Evolutionary conservation across 129 eudicot species (phyloP), one percentile per base, ranked within the genome.

Genomic region (Kitagawia praeruptora): DNA sequence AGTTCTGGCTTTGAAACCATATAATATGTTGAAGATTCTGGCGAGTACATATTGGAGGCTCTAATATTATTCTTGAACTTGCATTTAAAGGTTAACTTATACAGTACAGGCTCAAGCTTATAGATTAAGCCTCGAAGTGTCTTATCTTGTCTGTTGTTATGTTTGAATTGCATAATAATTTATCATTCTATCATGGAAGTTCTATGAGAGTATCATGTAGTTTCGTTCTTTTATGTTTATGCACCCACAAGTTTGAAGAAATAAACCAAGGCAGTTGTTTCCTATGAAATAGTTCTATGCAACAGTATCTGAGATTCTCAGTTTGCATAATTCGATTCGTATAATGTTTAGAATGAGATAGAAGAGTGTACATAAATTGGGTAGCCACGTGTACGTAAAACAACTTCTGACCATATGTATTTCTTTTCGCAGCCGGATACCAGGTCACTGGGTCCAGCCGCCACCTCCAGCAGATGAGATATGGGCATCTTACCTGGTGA

Each of bases 361-460:
- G 61, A 23, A 23, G 66, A 21, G 66, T 31, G 2, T 23, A 23
- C 18, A 53, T 54, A 4, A 0, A 7, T 10, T 12, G 34, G 15
- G 69, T 3, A n/a, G 69, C 34, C 15, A 54, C 63, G 10, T 61
- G 69, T n/a, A 58, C 14, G 21, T 58, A 58, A 23, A 58, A 23
- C 27, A 34, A 10, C 56, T 4, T 75, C 25, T 75, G 77, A 75
- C 51, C 25, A 27, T 27, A 34, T 16, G 38, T 45, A 61, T 38
- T 39, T 40, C 31, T 46, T 80, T 61, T 80, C 83, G 81, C 93
- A 95, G 97, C 86, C 93, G 98, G 74, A 95, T 95, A 81, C 98
- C 98, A 12, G 97, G 97, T 45, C 98, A 95, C 77, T 95, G 98
- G 98, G 90, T 95, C 84, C 92, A 92, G 79, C 90, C 93, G 15